Conservation (phyloP, 306 rosid species). For the Corylus americana region DNA sequence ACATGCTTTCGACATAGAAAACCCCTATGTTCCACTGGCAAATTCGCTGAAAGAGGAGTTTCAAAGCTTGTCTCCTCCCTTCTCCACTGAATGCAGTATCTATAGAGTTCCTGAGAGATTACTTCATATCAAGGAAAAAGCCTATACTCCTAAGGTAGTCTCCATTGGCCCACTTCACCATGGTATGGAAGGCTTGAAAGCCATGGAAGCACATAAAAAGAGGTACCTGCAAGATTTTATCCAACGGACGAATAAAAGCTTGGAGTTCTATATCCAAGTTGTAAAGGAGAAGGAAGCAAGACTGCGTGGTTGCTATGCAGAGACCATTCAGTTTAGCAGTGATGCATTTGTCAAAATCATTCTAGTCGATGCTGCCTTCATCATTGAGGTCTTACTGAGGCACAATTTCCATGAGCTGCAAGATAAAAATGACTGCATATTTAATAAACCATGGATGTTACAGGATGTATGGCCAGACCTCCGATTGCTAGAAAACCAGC, state of each 20-base stretch:
- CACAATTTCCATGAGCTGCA: not conserved
- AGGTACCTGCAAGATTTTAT: conserved; percentile 33
- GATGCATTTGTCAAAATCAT: conserved; percentile 20
- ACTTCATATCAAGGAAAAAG: conserved; percentile 7
- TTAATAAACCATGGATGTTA: conserved; percentile 33
- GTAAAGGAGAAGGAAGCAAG: conserved; percentile 4
- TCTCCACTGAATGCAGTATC: conserved; percentile 26
- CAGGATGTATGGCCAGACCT: conserved; percentile 34
- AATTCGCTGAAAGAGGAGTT: not conserved
- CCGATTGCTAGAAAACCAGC: conserved; percentile 51
- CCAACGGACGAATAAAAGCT: not conserved
- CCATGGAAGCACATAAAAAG: conserved; percentile 39
- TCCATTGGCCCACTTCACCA: conserved; percentile 40
- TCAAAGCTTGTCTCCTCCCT: not conserved
- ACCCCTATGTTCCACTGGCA: not conserved
- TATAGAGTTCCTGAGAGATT: conserved; percentile 32
- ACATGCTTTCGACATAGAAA: not conserved
- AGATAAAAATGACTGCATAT: conserved; percentile 24
- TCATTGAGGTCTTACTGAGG: conserved; percentile 37
- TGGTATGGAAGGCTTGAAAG: conserved; percentile 26
- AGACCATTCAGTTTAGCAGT: conserved; percentile 17
- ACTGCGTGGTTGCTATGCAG: conserved; percentile 21
- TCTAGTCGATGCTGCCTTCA: conserved; percentile 29
- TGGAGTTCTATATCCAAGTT: conserved; percentile 3
- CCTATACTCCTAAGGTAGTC: conserved; percentile 37